Evolutionary conservation across 306 rosid genomes (phyloP).

Genomic region (Benincasa hispida): DNA sequence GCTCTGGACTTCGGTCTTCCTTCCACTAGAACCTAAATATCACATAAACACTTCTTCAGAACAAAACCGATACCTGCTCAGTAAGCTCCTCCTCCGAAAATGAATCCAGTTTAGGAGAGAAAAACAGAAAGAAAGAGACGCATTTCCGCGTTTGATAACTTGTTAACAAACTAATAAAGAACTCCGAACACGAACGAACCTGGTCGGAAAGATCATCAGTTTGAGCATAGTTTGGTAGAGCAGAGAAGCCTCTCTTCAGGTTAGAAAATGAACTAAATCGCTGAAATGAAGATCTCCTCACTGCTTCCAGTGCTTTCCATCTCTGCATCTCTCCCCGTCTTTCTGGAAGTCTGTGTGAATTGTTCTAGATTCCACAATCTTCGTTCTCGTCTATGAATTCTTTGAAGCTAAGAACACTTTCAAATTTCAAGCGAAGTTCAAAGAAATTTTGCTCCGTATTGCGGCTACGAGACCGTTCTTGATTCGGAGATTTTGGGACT

Average conservation of each 20-base stretch:
- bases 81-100: not conserved
- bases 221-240: slow-evolving; percentile 39
- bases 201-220: slow-evolving; percentile 35
- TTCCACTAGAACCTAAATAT: slow-evolving; percentile 59
- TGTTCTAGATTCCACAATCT: not conserved
- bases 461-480: not conserved
- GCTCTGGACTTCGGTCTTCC: slow-evolving; percentile 78
- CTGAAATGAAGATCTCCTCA: slow-evolving; percentile 23
- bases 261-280: slow-evolving; percentile 14
- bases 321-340: slow-evolving; percentile 40
- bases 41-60: not conserved
- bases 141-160: not conserved
- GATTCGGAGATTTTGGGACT: not conserved
- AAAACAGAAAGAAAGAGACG: not conserved
- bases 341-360: not conserved
- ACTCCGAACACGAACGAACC: slow-evolving; percentile 33
- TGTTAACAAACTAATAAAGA: not conserved
- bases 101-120: not conserved
- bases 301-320: slow-evolving; percentile 36
- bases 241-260: slow-evolving; percentile 41
- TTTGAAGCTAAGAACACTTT: not conserved
- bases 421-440: not conserved
- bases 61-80: not conserved
- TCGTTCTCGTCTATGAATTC: not conserved
- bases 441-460: not conserved